Evolutionary conservation across 345 rosid genomes (phyloP).

Genomic region (Citrus glauca): DNA sequence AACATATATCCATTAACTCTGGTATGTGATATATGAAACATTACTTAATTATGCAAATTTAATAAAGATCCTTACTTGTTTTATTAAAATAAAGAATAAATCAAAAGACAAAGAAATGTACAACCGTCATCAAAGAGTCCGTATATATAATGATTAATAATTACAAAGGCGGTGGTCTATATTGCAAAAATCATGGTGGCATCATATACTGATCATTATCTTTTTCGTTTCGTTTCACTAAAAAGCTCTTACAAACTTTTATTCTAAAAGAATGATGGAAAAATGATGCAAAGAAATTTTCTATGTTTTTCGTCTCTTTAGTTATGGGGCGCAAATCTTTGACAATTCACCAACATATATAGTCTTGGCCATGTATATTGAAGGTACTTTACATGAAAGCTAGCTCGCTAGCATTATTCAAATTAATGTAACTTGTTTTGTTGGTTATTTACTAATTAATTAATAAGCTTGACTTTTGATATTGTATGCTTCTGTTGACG

Average conservation of each 20-base stretch:
- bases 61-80: too few relatives aligned
- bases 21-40: too few relatives aligned
- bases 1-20: too few relatives aligned
- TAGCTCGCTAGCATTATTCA: background rate
- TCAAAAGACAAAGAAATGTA: too few relatives aligned
- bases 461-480: background rate
- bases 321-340: background rate
- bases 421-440: background rate
- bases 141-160: too few relatives aligned
- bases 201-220: too few relatives aligned
- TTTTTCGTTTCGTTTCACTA: background rate
- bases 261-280: too few relatives aligned
- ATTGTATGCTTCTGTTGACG: background rate
- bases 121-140: too few relatives aligned
- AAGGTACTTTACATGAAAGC: background rate
- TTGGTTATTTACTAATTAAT: background rate
- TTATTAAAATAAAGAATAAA: too few relatives aligned
- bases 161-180: background rate
- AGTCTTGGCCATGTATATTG: background rate
- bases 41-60: too few relatives aligned
- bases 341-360: background rate
- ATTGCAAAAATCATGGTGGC: background rate
- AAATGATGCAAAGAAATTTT: background rate
- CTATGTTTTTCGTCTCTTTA: too few relatives aligned
- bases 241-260: too few relatives aligned